These are phyloP conservation scores for Neurospora sublineolata DNA, from an alignment of 495 filamentous ascomycete species.

Conservation along the genomic window DNA sequence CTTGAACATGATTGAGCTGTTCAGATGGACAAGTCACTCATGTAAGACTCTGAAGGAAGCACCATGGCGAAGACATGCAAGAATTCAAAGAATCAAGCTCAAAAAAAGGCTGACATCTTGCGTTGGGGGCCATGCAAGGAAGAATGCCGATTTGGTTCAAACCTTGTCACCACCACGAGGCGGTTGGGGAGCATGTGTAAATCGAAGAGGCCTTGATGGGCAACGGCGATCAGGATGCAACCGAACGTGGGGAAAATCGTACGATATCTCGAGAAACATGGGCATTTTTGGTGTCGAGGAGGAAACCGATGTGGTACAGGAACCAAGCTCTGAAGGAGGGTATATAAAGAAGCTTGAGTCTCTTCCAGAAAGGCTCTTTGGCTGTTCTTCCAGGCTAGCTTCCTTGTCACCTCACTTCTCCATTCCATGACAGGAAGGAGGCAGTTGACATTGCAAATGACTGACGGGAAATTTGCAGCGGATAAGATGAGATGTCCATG, in stretches of 20 bases:
- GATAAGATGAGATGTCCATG: background rate
- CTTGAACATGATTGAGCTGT: background rate
- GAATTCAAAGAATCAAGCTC: background rate
- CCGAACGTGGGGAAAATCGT: conserved; percentile 19
- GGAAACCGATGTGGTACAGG: background rate
- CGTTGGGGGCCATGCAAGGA: background rate
- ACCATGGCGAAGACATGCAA: background rate
- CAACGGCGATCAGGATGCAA: conserved; percentile 15
- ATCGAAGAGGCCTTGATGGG: background rate
- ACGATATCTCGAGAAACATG: conserved; percentile 8
- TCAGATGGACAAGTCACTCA: background rate
- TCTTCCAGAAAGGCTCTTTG: background rate
- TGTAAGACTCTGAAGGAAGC: background rate
- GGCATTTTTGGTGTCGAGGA: background rate
- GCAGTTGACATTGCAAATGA: background rate
- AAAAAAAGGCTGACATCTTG: background rate
- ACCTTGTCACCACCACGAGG: background rate
- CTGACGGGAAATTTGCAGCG: background rate
- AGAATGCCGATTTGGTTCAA: background rate
- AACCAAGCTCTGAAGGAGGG: background rate
- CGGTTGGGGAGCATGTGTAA: background rate
- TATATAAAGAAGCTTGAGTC: background rate
- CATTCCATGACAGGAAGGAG: background rate
- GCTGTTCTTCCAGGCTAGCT: background rate
- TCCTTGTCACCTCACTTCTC: background rate